These are phyloP conservation scores for Carpediemonas membranifera DNA, from an alignment of 78 protist genomes.

Conservation along the genomic window DNA sequence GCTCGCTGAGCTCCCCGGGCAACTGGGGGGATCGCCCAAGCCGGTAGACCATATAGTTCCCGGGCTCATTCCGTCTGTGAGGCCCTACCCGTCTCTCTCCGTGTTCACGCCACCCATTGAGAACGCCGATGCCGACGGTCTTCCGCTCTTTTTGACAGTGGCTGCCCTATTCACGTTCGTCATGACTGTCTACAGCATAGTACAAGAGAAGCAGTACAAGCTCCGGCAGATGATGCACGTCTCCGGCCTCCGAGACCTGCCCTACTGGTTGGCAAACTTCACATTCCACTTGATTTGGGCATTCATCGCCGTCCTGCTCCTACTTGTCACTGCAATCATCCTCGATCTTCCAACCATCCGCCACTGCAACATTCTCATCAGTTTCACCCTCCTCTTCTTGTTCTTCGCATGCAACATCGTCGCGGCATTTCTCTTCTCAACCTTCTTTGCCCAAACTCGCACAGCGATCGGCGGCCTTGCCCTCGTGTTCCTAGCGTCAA, in stretches of 20 bases:
- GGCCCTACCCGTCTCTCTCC: no score
- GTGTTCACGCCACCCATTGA: no score
- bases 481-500: slow-evolving; percentile 9
- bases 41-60: no score
- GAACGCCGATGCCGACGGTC: no score
- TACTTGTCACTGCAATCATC: slow-evolving; percentile 30
- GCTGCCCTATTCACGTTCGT: slow-evolving; percentile 36
- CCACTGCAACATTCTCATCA: slow-evolving; percentile 32
- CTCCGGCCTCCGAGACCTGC: slow-evolving; percentile 34
- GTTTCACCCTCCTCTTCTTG: slow-evolving; percentile 29
- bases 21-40: no score
- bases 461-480: slow-evolving; percentile 9
- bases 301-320: slow-evolving; percentile 1
- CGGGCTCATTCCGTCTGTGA: no score
- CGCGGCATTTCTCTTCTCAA: slow-evolving; percentile 23
- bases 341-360: slow-evolving; percentile 39
- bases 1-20: no score
- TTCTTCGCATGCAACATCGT: slow-evolving; percentile 28
- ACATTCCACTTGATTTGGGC: not conserved
- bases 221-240: slow-evolving; percentile 45
- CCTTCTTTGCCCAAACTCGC: not conserved
- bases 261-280: slow-evolving; percentile 46
- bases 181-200: slow-evolving; percentile 27
- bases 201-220: slow-evolving; percentile 32
- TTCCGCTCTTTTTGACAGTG: slow-evolving; percentile 33